Evolutionary conservation across 345 rosid species (phyloP), one percentile per base, ranked within the genome.

Genomic region (Populus pruinosa): DNA sequence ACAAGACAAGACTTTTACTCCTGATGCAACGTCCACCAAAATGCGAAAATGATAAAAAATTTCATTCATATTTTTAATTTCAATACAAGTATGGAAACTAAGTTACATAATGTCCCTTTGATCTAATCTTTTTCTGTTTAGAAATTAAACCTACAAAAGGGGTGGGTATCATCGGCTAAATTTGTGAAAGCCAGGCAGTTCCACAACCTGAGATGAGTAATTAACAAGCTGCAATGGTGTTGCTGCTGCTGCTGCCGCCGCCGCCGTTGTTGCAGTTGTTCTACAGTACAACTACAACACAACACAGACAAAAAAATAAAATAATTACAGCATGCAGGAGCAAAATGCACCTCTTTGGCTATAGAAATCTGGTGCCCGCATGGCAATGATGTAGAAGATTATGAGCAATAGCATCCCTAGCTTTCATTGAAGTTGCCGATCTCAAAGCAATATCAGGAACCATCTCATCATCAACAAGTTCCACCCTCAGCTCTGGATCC

Each of bases 391-490:
- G 97, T 82, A 92, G 69, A 18, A 92, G 89, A 75, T 92, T 88
- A 77, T 92, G 94, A 31, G 97, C 93, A 74, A 92, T 90, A 2
- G 86, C 76, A 84, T 92, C 93, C 69, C 97, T 89, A 6, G 94
- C 90, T 83, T 90, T 90, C 84, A 84, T 78, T 0, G 97, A 86
- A 67, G 31, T 78, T 25, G 23, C 79, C 7, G 94, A 92, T 80
- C 91, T 84, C 78, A 88, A 39, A 41, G 84, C 79, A 47, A 78
- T 83, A 17, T 90, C 97, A 1, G 94, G 93, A 10, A 89, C 82
- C 86, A 87, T 89, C 76, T 90, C 97, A 78, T 90, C 97, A 29
- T 92, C 97, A 31, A 88, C 23, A 56, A 92, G 82, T 39, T 89
- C 88, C 78, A 83, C 55, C 73, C 77, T 77, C 79, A 89, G 84